Evolutionary conservation across 148 eudicot species (phyloP).

Genomic region (Chenopodium album): DNA sequence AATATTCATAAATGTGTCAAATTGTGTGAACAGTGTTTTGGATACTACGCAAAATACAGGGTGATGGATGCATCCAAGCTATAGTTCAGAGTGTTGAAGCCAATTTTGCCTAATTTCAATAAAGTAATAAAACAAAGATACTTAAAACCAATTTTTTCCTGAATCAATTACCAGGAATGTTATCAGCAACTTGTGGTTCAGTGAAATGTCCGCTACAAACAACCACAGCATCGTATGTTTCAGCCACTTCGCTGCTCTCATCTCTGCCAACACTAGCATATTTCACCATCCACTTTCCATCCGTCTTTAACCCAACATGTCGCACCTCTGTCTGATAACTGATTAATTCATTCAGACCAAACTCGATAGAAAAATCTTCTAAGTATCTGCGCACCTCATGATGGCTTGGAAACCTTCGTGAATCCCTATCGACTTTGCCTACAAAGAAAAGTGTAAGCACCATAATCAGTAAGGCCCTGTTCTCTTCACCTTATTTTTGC

Average conservation of each 20-base stretch:
- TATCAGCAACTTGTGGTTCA: slow-evolving; percentile 69
- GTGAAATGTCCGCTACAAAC: slow-evolving; percentile 81
- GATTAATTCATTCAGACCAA: slow-evolving; percentile 51
- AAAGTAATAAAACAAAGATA: no score
- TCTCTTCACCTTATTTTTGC: no score
- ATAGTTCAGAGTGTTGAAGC: no score
- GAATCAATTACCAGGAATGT: slow-evolving; percentile 57
- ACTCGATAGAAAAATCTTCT: slow-evolving; percentile 57
- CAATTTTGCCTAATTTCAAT: no score
- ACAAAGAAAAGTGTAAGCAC: not conserved
- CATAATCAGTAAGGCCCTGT: not conserved
- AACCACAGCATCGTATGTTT: slow-evolving; percentile 80
- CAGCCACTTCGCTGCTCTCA: slow-evolving; percentile 32
- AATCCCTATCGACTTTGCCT: slow-evolving; percentile 13
- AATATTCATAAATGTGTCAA: no score
- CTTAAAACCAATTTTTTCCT: no score
- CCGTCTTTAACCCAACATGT: slow-evolving; percentile 40
- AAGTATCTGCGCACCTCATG: slow-evolving; percentile 69
- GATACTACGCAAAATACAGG: no score
- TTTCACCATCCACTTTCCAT: slow-evolving; percentile 58
- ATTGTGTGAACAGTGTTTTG: not conserved
- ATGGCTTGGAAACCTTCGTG: slow-evolving; percentile 20
- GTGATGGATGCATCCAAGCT: no score
- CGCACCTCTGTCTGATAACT: slow-evolving; percentile 53
- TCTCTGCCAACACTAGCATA: slow-evolving; percentile 28